Conservation (phyloP, 2,329 filamentous ascomycete species). For the Dothistroma septosporum region DNA sequence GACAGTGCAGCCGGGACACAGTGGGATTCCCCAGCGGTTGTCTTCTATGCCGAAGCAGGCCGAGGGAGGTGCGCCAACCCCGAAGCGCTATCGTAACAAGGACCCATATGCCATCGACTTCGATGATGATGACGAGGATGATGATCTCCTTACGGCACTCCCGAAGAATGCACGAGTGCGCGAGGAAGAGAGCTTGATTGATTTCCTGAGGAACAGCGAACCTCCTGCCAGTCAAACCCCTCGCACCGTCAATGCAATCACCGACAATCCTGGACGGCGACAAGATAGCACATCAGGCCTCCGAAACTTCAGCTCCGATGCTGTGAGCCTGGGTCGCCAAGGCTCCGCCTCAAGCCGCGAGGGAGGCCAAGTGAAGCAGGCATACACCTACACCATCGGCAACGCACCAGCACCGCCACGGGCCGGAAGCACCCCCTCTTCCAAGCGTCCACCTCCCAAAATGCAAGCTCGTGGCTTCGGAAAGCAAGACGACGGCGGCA, state of each 20-base stretch:
- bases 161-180: constrained; percentile 35
- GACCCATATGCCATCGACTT: constrained; percentile 92
- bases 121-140: constrained; percentile 47
- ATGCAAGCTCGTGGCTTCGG: constrained; percentile 14
- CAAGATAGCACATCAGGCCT: constrained; percentile 10
- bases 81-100: constrained; percentile 71
- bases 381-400: background rate
- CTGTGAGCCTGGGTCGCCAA: constrained; percentile 14
- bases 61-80: constrained; percentile 26
- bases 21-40: constrained; percentile 15
- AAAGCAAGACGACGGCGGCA: constrained; percentile 9
- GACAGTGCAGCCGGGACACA: constrained; percentile 17
- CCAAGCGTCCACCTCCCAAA: constrained; percentile 12
- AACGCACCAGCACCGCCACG: constrained; percentile 6
- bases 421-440: constrained; percentile 10
- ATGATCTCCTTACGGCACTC: constrained; percentile 46
- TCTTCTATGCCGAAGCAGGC: constrained; percentile 5
- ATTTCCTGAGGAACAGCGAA: constrained; percentile 67
- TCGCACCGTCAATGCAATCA: background rate
- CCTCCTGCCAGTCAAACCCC: constrained; percentile 47
- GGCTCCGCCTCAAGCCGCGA: constrained; percentile 14
- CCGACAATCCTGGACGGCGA: background rate
- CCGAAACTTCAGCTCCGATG: constrained; percentile 17
- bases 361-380: constrained; percentile 6
- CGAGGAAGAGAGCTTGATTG: constrained; percentile 63